A percentile compares a stretch with the other conserved stretches of the same genome.
phyloP scores from a whole-genome alignment of 2,329 filamentous ascomycete species.

The Byssochlamys sp. region DNA sequence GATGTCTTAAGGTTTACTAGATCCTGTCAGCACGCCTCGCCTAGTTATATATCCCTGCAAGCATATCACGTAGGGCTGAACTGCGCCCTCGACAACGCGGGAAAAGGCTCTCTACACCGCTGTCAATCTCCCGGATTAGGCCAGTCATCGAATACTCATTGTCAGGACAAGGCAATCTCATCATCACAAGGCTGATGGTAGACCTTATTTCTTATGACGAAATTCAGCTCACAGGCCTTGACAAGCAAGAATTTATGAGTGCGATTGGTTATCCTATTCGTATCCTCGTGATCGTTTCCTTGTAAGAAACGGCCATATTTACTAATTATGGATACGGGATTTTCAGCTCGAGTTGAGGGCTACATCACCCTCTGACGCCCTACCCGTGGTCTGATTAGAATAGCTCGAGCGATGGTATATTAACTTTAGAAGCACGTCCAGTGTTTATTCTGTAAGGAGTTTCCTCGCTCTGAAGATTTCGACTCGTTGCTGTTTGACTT shows the following conservation, averaged over 20 bases:
- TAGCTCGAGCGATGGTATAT: neutral
- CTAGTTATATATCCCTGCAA: neutral
- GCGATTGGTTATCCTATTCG: neutral
- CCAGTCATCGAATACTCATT: neutral
- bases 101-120: neutral
- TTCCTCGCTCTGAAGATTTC: neutral
- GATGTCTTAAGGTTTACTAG: neutral
- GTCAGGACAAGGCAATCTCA: neutral
- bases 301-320: neutral
- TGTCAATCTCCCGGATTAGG: neutral
- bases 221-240: neutral
- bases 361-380: neutral
- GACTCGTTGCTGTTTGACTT: neutral
- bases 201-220: neutral
- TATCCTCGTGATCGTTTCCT: neutral
- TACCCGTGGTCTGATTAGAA: neutral
- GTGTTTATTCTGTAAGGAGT: too few relatives aligned
- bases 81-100: neutral
- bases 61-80: neutral
- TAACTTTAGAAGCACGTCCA: too few relatives aligned
- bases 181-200: neutral
- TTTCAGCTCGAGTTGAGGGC: neutral
- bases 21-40: neutral
- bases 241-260: neutral
- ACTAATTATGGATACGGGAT: neutral